Evolutionary conservation across 2,329 filamentous ascomycete species (phyloP), one percentile per base, ranked within the genome.

Genomic region (Fusarium bactridioides): DNA sequence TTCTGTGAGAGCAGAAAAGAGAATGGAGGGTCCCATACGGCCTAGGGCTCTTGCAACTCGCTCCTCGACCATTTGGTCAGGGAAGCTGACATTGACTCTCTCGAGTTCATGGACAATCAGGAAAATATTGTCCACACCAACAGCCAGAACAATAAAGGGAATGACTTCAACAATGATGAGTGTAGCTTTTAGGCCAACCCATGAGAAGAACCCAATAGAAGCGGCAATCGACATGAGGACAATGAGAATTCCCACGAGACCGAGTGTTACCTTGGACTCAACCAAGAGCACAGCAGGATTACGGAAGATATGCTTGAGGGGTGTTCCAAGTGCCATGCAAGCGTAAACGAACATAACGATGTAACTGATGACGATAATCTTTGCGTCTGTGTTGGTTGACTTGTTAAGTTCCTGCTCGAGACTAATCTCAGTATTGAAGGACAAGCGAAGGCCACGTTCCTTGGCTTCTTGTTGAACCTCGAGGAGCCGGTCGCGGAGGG

Each of bases 61-160:
- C 78, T 95, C 91, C 74, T 97, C 93, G 5, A 99, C 92, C 80
- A 92, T 88, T 70, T 95, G 92, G 78, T 98, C 95, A 0, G 95
- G 94, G 77, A 97, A 93, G 80, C 92, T 97, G 75, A 94, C 84
- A 78, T 99, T 99, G 79, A 98, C 93, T 35, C 96, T 89, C 80
- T 99, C 96, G 67, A 99, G 97, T 82, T 99, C 96, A 82, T 99
- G 96, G 2, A 99, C 96, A 66, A 99, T 97, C 62, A 99, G 85
- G 84, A 99, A 99, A 77, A 99, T 98, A 79, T 99, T 99, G 86
- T 99, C 96, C 6, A 99, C 97, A 50, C 96, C 96, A 33, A 99
- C 95, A 18, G 96, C 96, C 25, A 99, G 85, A 15, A 99, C 95
- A 72, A 99, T 91, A 82, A 99, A 99, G 0, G 96, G 96, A 73